Conservation (phyloP, 2,329 filamentous ascomycete genomes). For the Pestalotiopsis sp. region DNA sequence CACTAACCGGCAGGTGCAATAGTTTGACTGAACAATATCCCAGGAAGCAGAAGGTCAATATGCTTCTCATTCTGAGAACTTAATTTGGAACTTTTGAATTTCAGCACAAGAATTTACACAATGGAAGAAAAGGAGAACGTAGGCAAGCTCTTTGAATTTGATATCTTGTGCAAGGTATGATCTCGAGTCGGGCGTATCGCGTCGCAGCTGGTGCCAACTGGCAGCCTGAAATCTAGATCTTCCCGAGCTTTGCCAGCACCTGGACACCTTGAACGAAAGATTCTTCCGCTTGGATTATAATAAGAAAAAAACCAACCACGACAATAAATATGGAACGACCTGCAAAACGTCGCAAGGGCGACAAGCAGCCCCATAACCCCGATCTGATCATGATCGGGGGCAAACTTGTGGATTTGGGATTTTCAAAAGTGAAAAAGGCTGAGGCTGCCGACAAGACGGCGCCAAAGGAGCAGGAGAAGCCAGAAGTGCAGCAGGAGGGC, state of each 20-base stretch:
- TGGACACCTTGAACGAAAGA: not conserved
- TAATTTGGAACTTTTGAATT: too few species aligned
- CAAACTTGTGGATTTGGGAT: constrained; percentile 16
- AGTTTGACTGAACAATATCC: too few species aligned
- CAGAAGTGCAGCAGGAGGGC: not conserved
- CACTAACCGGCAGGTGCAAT: too few species aligned
- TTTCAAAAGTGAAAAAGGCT: constrained; percentile 9
- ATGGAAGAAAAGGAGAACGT: too few species aligned
- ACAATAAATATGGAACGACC: constrained; percentile 13
- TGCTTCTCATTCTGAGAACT: too few species aligned
- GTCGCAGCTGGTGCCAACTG: not conserved
- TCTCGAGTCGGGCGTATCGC: not conserved
- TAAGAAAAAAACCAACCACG: not conserved
- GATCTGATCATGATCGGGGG: constrained; percentile 13
- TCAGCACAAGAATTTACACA: too few species aligned
- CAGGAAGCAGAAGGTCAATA: too few species aligned
- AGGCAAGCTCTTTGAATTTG: too few species aligned
- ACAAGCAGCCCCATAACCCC: constrained; percentile 7
- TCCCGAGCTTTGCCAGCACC: not conserved
- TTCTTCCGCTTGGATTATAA: not conserved
- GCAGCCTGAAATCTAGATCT: not conserved
- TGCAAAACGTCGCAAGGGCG: constrained; percentile 14
- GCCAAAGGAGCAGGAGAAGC: not conserved
- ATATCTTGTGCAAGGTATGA: not conserved
- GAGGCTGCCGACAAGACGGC: not conserved